phyloP scores from a whole-genome alignment of 148 eudicot genomes.

The Beta vulgaris region DNA sequence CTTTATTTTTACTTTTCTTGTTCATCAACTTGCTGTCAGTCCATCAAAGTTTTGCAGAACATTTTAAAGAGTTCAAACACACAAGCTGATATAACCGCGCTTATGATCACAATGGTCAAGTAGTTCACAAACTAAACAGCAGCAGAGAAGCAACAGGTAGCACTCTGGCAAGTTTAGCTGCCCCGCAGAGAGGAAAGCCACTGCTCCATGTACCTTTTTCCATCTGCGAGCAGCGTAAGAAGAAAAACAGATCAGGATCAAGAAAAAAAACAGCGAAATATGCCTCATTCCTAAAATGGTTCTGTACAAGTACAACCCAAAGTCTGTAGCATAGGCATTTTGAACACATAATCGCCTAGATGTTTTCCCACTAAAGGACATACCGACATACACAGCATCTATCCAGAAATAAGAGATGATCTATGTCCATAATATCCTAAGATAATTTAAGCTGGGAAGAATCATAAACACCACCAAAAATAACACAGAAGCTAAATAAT shows the following conservation, averaged over 20 bases:
- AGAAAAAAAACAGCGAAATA: neutral
- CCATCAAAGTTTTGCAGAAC: constrained; percentile 5
- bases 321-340: neutral
- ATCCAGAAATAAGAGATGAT: neutral
- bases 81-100: neutral
- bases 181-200: constrained; percentile 63
- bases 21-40: constrained; percentile 11
- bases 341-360: neutral
- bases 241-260: neutral
- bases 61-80: neutral
- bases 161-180: constrained; percentile 27
- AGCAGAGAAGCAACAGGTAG: neutral
- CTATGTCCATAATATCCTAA: neutral
- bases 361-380: neutral
- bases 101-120: neutral
- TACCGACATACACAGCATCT: neutral
- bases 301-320: neutral
- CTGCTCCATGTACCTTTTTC: constrained; percentile 50
- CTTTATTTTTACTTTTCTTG: too few relatives aligned
- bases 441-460: neutral
- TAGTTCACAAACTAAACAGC: constrained; percentile 1
- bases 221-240: constrained; percentile 27
- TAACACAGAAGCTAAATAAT: too few relatives aligned
- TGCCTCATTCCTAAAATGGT: neutral
- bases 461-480: too few relatives aligned